Evolutionary conservation across 441 rosid species (phyloP).

Genomic region (Raphanus hybrid): DNA sequence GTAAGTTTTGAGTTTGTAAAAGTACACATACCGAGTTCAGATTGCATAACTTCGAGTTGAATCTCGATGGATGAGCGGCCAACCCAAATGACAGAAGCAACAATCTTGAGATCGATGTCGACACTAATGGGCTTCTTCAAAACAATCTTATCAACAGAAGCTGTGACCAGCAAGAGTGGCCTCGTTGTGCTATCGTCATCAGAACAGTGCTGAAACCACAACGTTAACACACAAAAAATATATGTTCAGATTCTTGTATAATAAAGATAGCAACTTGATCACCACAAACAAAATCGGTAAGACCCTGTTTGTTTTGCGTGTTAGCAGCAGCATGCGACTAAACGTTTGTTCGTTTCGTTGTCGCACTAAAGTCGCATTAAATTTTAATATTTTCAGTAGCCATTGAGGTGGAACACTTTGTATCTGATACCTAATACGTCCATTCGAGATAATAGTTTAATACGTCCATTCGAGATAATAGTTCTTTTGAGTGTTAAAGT

Average conservation of each 20-base stretch:
- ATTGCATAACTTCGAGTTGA: slow-evolving; percentile 78
- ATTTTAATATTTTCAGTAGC: no score
- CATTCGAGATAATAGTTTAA: no score
- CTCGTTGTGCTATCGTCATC: slow-evolving; percentile 77
- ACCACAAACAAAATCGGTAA: not conserved
- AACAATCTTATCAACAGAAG: slow-evolving; percentile 82
- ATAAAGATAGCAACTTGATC: not conserved
- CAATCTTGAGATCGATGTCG: slow-evolving; percentile 68
- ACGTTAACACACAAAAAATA: not conserved
- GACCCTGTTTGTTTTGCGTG: not conserved
- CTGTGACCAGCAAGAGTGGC: slow-evolving; percentile 82
- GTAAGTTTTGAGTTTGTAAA: not conserved
- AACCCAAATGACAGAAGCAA: slow-evolving; percentile 83
- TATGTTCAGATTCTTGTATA: not conserved
- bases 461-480: no score
- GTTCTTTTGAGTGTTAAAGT: no score
- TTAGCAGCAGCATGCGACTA: not conserved
- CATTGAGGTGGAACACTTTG: no score
- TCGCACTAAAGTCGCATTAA: no score
- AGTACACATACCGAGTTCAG: slow-evolving; percentile 22
- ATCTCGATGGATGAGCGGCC: slow-evolving; percentile 88
- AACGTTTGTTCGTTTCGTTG: no score
- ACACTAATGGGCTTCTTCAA: slow-evolving; percentile 76
- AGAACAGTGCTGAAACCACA: slow-evolving; percentile 65
- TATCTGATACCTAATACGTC: no score